These are phyloP conservation scores for Stachybotrys elegans DNA, from an alignment of 2,329 filamentous ascomycete genomes.

Conservation along the genomic window DNA sequence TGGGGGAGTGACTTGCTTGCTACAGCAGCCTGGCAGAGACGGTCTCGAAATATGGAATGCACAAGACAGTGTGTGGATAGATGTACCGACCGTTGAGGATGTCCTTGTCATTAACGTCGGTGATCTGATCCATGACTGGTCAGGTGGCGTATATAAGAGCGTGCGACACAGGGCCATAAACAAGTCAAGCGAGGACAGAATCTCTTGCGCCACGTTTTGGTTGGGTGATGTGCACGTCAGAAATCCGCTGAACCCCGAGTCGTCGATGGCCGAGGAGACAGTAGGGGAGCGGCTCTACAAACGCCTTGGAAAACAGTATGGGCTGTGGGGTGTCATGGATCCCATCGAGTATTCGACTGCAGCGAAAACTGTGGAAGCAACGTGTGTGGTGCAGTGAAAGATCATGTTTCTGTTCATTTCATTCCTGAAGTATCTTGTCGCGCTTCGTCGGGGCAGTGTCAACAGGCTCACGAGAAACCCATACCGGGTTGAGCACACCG, in stretches of 20 bases:
- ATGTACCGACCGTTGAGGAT: constrained; percentile 21
- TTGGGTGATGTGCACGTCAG: constrained; percentile 18
- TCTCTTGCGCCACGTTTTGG: constrained; percentile 15
- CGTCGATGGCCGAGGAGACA: too few species aligned
- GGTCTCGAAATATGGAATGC: constrained; percentile 23
- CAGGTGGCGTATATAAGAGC: constrained; percentile 21
- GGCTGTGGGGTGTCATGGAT: too few species aligned
- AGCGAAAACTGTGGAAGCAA: too few species aligned
- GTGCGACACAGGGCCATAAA: constrained; percentile 23
- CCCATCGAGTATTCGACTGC: too few species aligned
- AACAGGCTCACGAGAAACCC: too few species aligned
- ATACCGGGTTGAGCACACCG: too few species aligned
- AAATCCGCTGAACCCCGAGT: constrained; percentile 17
- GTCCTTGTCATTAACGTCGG: constrained; percentile 32
- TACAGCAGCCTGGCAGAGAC: constrained; percentile 20
- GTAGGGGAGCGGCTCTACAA: too few species aligned
- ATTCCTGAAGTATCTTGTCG: too few species aligned
- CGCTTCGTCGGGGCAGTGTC: too few species aligned
- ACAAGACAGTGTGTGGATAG: constrained; percentile 18
- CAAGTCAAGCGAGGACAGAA: constrained; percentile 15
- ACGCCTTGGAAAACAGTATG: too few species aligned
- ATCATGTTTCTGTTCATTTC: too few species aligned
- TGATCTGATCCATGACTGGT: constrained; percentile 28
- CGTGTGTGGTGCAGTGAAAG: too few species aligned
- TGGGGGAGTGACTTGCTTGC: constrained; percentile 20